These are phyloP conservation scores for Fusarium torreyae DNA, from an alignment of 2,329 filamentous ascomycete genomes.

Conservation along the genomic window DNA sequence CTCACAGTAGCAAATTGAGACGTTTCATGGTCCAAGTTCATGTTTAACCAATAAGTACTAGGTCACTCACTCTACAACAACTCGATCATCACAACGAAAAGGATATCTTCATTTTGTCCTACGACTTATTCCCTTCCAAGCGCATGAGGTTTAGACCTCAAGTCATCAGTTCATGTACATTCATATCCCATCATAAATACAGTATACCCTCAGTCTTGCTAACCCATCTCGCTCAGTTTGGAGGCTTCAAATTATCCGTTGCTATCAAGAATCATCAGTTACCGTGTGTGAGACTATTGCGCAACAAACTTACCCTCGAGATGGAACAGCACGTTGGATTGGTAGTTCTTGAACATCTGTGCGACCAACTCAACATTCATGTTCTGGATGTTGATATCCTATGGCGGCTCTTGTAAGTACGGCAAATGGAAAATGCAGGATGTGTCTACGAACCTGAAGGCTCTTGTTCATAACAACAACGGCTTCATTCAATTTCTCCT, in stretches of 20 bases:
- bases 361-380: slow-evolving; percentile 99
- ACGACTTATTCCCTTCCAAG: not conserved
- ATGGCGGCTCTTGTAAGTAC: slow-evolving; percentile 17
- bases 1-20: too few relatives aligned
- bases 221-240: slow-evolving; percentile 53
- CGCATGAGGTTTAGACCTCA: not conserved
- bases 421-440: not conserved
- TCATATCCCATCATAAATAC: slow-evolving; percentile 15
- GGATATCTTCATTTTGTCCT: not conserved
- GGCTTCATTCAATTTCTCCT: slow-evolving; percentile 98
- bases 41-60: not conserved
- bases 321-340: slow-evolving; percentile 97
- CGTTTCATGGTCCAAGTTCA: too few relatives aligned
- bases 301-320: slow-evolving; percentile 80
- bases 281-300: too few relatives aligned
- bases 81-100: not conserved
- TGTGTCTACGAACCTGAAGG: slow-evolving; percentile 74
- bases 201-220: not conserved
- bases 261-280: slow-evolving; percentile 63
- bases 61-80: not conserved
- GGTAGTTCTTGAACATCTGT: slow-evolving; percentile 99
- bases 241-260: slow-evolving; percentile 86
- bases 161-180: slow-evolving; percentile 37
- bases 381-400: slow-evolving; percentile 99
- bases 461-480: slow-evolving; percentile 93